Percentiles rank a stretch among this genome's conserved stretches.
Evolutionary conservation across 2,329 filamentous ascomycete genomes (phyloP).

Genomic region (Podosphaera leucotricha): DNA sequence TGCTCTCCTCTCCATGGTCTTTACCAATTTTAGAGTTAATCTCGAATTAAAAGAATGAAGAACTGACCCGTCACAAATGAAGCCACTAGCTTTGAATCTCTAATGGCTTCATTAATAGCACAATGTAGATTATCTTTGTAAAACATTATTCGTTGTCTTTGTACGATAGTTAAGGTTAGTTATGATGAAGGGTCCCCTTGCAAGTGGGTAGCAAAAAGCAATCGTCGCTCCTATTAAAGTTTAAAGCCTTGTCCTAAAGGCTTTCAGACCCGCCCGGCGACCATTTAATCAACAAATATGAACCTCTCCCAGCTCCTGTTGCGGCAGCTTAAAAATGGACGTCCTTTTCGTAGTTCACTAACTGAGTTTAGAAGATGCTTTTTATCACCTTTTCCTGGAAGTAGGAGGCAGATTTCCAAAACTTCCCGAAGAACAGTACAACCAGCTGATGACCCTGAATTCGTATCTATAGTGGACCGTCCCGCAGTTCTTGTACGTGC

Average conservation of each 20-base stretch:
- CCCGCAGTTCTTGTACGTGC: conserved; percentile 62
- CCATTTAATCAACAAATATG: conserved; percentile 4
- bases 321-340: conserved; percentile 4
- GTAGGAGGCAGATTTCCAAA: conserved; percentile 10
- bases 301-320: conserved; percentile 4
- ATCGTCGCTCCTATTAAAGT: not conserved
- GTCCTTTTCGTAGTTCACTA: not conserved
- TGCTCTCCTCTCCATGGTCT: conserved; percentile 50
- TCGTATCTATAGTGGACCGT: conserved; percentile 69
- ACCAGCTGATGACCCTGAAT: conserved; percentile 48
- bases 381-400: conserved; percentile 8
- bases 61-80: conserved; percentile 57
- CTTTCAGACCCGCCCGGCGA: not conserved
- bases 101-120: conserved; percentile 54
- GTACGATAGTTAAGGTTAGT: not conserved
- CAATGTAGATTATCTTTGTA: conserved; percentile 58
- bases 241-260: not conserved
- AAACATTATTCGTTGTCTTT: conserved; percentile 35
- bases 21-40: conserved; percentile 6
- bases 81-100: conserved; percentile 51
- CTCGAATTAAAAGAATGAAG: not conserved
- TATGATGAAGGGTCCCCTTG: not conserved
- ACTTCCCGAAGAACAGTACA: conserved; percentile 6
- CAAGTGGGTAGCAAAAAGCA: not conserved
- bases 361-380: conserved; percentile 2